Conservation (phyloP, 805 yeast species). For the Grigorovia jiainica region DNA sequence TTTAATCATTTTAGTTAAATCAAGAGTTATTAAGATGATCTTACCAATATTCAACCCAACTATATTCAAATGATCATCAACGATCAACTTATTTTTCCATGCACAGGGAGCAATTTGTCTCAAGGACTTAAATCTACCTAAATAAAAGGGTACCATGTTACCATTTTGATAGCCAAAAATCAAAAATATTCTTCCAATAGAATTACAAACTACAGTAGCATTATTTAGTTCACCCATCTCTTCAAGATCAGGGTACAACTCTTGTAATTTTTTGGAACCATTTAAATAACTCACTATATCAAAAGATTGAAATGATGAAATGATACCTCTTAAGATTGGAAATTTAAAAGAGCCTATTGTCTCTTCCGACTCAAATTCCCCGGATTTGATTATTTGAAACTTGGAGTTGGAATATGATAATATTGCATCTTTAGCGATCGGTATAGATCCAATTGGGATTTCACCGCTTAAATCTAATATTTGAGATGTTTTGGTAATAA, state of each 20-base stretch:
- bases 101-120: not conserved
- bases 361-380: constrained; percentile 26
- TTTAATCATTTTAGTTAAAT: not conserved
- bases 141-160: too few species aligned
- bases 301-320: constrained; percentile 16
- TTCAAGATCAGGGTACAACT: too few species aligned
- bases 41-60: not conserved
- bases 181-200: constrained; percentile 19
- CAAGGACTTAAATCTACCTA: constrained; percentile 25
- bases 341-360: constrained; percentile 6
- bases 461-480: constrained; percentile 16
- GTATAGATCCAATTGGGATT: constrained; percentile 10
- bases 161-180: too few species aligned
- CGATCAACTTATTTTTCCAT: not conserved
- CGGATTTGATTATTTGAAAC: constrained; percentile 16
- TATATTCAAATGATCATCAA: not conserved
- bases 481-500: too few species aligned
- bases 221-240: constrained; percentile 4
- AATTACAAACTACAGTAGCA: constrained; percentile 13
- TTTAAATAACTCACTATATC: constrained; percentile 12
- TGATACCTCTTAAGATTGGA: constrained; percentile 10
- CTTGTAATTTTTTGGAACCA: too few species aligned
- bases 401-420: constrained; percentile 9
- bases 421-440: constrained; percentile 13
- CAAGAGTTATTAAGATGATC: not conserved